Evolutionary conservation across 73 alveolate genomes (phyloP), one percentile per base, ranked within the genome.

Genomic region (Symbiodinium pilosum): DNA sequence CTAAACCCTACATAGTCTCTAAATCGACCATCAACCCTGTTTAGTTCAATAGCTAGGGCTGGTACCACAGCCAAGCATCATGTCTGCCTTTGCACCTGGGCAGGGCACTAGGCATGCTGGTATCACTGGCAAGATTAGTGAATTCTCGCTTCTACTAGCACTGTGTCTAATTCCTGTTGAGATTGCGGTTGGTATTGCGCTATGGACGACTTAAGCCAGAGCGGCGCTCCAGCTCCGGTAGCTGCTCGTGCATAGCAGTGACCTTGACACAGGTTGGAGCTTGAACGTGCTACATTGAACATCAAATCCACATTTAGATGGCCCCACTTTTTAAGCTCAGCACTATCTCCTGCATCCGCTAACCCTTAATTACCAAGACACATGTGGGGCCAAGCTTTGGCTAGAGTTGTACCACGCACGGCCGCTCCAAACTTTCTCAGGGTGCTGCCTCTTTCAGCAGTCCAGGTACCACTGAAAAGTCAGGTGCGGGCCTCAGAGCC

Each of bases 21-120:
- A n/a, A n/a, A n/a, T 54, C 73, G 73, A 26, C 73, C 73, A 0
- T 30, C 32, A 54, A 16, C 73, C 73, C 26, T 16, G 28, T 21
- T 38, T 9, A 86, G 26, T 20, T 34, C 24, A 9, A 9, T 5
- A 36, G 16, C 52, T 59, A 41, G n/a, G 59, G 95, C 42, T 16
- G 36, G 9, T 3, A 56, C 97, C 97, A 32, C 97, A 91, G 81
- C 97, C 97, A 28, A 91, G n/a, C 87, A 91, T 91, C 97, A 91
- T 91, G 56, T 91, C 97, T 2, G 97, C 97, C 81, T 71, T 91
- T 38, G 75, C 89, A 69, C 97, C 97, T 91, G 75, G 40, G 56
- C 59, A 30, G 39, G 2, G 64, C 59, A 14, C 59, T 47, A 9
- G 59, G 59, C 59, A 47, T 47, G 59, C 59, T 9, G 59, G 21